Evolutionary conservation across 306 rosid genomes (phyloP), one percentile per base, ranked within the genome.

Genomic region (Dalbergia cultrata): DNA sequence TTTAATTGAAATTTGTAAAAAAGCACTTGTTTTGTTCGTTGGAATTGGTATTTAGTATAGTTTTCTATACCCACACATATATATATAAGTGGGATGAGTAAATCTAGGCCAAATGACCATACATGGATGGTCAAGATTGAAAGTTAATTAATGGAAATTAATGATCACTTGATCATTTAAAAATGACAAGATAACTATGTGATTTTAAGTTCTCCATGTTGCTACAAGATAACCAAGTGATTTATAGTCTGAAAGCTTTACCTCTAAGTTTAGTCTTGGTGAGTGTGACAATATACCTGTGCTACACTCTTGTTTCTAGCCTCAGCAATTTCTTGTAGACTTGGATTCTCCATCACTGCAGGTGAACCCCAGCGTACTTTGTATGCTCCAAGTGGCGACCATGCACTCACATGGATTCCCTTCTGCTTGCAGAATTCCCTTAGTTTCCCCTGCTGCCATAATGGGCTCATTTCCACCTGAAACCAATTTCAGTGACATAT

Each of bases 381-480:
- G 50, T 84, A 74, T 16, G 79, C 81, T 62, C 87, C 84, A 22
- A 75, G 81, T 13, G 87, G 63, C 50, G 84, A 80, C 87, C 87
- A 84, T 31, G 84, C 87, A 74, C 84, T 62, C 26, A 84, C 81
- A 62, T 79, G 87, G 44, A 84, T 75, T 10, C 70, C 84, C 62
- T 33, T 80, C 64, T 74, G 61, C 50, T 17, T 69, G 78, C 84
- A 84, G 81, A 79, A 79, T 35, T 79, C 74, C 59, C 71, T 74
- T 0, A 79, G 77, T 33, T 84, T 74, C 33, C 16, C 70, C 50
- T 84, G 84, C 22, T 80, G 81, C 87, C 84, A 84, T 57, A 82
- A 80, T 76, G 64, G 70, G 34, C 61, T 84, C 84, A 84, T 80
- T 81, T 84, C 87, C 49, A 84, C 81, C 87, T 84, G 58, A 76